Conservation (phyloP, 2,329 filamentous ascomycete species). For the Pseudogymnoascus sp. region DNA sequence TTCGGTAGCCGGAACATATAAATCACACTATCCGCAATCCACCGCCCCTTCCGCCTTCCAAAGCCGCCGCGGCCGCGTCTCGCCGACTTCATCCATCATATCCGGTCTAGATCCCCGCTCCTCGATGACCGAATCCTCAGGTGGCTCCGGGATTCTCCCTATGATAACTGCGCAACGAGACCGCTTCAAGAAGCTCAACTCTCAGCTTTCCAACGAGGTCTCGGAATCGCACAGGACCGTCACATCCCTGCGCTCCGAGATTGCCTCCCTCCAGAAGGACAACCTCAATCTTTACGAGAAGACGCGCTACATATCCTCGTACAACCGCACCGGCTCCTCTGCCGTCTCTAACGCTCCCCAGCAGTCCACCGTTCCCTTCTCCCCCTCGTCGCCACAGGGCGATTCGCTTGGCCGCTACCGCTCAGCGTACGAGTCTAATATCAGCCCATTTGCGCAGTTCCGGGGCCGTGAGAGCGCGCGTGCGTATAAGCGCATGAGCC, state of each 20-base stretch:
- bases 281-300: slow-evolving; percentile 96
- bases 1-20: slow-evolving; percentile 87
- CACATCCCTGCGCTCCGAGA: slow-evolving; percentile 79
- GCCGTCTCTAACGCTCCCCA: slow-evolving; percentile 66
- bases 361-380: slow-evolving; percentile 58
- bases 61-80: slow-evolving; percentile 58
- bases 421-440: slow-evolving; percentile 86
- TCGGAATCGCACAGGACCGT: slow-evolving; percentile 75
- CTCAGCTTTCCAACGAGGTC: slow-evolving; percentile 81
- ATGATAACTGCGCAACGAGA: slow-evolving; percentile 98
- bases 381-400: slow-evolving; percentile 47
- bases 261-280: slow-evolving; percentile 88
- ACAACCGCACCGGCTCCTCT: slow-evolving; percentile 59
- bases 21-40: slow-evolving; percentile 67
- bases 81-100: slow-evolving; percentile 95
- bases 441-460: slow-evolving; percentile 94
- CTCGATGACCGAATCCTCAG: slow-evolving; percentile 38
- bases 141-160: slow-evolving; percentile 81
- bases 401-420: slow-evolving; percentile 76
- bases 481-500: slow-evolving; percentile 85
- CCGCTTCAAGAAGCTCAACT: slow-evolving; percentile 93
- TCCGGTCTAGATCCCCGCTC: slow-evolving; percentile 76
- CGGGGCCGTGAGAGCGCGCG: slow-evolving; percentile 84
- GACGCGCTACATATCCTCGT: slow-evolving; percentile 90
- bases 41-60: slow-evolving; percentile 38